These are phyloP conservation scores for Ailanthus altissimus DNA, from an alignment of 345 rosid species.

Conservation along the genomic window DNA sequence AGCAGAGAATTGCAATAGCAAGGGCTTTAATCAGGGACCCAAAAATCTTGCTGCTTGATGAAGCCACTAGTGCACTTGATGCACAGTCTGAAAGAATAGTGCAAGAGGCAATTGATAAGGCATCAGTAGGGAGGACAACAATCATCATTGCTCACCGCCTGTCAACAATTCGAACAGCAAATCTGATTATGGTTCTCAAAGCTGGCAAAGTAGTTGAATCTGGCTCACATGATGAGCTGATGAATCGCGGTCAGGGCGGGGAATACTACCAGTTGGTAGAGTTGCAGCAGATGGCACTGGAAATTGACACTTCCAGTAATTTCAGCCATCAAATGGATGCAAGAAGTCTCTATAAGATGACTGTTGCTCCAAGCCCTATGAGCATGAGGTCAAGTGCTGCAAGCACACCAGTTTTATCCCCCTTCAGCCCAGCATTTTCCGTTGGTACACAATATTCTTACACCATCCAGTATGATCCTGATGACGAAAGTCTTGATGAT, in stretches of 20 bases:
- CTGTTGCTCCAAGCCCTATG: conserved; percentile 44
- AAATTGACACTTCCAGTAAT: conserved; percentile 30
- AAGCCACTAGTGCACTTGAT: conserved; percentile 75
- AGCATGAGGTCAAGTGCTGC: conserved; percentile 45
- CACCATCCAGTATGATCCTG: conserved; percentile 42
- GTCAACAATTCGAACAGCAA: conserved; percentile 50
- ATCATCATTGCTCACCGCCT: conserved; percentile 69
- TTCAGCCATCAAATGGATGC: conserved; percentile 28
- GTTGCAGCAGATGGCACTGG: conserved; percentile 40
- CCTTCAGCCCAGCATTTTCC: conserved; percentile 63
- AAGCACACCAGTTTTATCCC: conserved; percentile 44
- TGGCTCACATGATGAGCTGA: conserved; percentile 58
- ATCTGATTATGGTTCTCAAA: conserved; percentile 53
- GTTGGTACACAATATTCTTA: conserved; percentile 60
- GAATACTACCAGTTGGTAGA: conserved; percentile 55
- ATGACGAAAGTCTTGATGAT: conserved; percentile 38
- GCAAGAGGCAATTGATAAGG: conserved; percentile 64
- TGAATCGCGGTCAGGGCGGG: conserved; percentile 38
- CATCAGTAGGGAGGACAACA: conserved; percentile 59
- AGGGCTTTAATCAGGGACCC: conserved; percentile 66
- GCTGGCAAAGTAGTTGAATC: conserved; percentile 62
- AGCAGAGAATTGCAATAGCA: conserved; percentile 74
- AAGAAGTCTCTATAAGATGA: conserved; percentile 26
- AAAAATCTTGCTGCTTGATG: conserved; percentile 64
- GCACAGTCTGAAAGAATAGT: conserved; percentile 64